phyloP scores from a whole-genome alignment of 2,329 filamentous ascomycete genomes.

The Penicillium sp. region DNA sequence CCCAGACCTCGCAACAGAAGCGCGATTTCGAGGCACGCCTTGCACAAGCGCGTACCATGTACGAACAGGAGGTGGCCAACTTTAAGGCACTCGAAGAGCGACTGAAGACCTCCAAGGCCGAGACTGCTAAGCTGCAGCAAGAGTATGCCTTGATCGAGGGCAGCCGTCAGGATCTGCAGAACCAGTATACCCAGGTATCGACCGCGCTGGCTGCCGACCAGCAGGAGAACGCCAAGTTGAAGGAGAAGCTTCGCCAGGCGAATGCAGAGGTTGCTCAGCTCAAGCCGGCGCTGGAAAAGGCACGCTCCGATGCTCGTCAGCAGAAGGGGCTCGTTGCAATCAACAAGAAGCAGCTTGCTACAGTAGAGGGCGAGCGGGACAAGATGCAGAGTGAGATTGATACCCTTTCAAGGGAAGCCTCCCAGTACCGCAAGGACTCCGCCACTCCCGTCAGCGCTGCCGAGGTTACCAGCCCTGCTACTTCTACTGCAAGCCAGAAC shows the following conservation, averaged over 20 bases:
- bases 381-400: slow-evolving; percentile 77
- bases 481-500: slow-evolving; percentile 58
- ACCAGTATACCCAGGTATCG: slow-evolving; percentile 71
- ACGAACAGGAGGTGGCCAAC: slow-evolving; percentile 87
- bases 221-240: slow-evolving; percentile 77
- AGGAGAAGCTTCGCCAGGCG: slow-evolving; percentile 77
- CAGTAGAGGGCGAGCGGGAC: slow-evolving; percentile 81
- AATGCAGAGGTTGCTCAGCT: slow-evolving; percentile 79
- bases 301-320: slow-evolving; percentile 84
- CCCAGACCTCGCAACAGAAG: slow-evolving; percentile 77
- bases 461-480: slow-evolving; percentile 62
- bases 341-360: slow-evolving; percentile 94
- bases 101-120: slow-evolving; percentile 66
- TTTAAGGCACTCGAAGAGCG: slow-evolving; percentile 81
- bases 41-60: slow-evolving; percentile 76
- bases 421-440: slow-evolving; percentile 51
- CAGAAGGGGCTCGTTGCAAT: slow-evolving; percentile 96
- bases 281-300: slow-evolving; percentile 87
- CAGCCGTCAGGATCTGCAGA: slow-evolving; percentile 72
- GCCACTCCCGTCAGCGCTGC: slow-evolving; percentile 36
- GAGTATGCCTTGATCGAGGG: slow-evolving; percentile 81
- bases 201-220: slow-evolving; percentile 77
- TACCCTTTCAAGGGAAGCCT: slow-evolving; percentile 57
- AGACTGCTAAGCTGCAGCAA: slow-evolving; percentile 76
- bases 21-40: slow-evolving; percentile 86